Conservation (phyloP, 1,284 basidiomycete genomes). For the Puccinia novopanici region DNA sequence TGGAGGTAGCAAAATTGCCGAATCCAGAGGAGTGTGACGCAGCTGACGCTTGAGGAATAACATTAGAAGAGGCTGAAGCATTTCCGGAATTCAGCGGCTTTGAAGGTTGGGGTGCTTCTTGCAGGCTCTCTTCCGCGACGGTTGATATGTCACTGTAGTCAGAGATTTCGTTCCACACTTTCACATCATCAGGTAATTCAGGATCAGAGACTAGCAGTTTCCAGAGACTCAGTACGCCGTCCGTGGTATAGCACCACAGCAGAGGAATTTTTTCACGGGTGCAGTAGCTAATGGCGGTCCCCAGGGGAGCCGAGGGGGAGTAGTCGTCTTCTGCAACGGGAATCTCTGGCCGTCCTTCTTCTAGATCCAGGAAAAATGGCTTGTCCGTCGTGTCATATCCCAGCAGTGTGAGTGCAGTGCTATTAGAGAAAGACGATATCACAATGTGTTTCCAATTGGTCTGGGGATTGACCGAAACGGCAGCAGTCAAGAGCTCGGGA, state of each 20-base stretch:
- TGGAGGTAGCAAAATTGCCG: neutral
- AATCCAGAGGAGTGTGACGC: slow-evolving; percentile 3
- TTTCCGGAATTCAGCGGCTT: slow-evolving; percentile 15
- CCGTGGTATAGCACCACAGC: slow-evolving; percentile 42
- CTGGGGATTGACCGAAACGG: slow-evolving; percentile 12
- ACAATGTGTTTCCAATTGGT: slow-evolving; percentile 33
- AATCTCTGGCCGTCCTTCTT: slow-evolving; percentile 38
- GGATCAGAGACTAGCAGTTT: neutral
- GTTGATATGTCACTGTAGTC: slow-evolving; percentile 10
- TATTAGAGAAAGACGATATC: slow-evolving; percentile 29
- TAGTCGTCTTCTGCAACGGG: slow-evolving; percentile 40
- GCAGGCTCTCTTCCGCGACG: neutral
- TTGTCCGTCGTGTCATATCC: slow-evolving; percentile 29
- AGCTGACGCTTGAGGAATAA: neutral
- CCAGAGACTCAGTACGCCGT: slow-evolving; percentile 46
- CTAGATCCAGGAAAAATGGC: slow-evolving; percentile 34
- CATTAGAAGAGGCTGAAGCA: neutral
- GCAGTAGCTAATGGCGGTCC: slow-evolving; percentile 23
- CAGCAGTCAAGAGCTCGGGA: slow-evolving; percentile 6
- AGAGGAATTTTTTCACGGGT: slow-evolving; percentile 1
- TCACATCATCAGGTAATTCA: neutral
- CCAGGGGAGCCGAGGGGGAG: slow-evolving; percentile 35
- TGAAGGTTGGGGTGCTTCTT: slow-evolving; percentile 15
- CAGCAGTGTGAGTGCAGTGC: slow-evolving; percentile 32
- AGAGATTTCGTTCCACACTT: slow-evolving; percentile 22